Percentiles rank a stretch among this genome's conserved stretches.
Evolutionary conservation across 805 yeast species (phyloP).

Genomic region (Yamadazyma philogaea): DNA sequence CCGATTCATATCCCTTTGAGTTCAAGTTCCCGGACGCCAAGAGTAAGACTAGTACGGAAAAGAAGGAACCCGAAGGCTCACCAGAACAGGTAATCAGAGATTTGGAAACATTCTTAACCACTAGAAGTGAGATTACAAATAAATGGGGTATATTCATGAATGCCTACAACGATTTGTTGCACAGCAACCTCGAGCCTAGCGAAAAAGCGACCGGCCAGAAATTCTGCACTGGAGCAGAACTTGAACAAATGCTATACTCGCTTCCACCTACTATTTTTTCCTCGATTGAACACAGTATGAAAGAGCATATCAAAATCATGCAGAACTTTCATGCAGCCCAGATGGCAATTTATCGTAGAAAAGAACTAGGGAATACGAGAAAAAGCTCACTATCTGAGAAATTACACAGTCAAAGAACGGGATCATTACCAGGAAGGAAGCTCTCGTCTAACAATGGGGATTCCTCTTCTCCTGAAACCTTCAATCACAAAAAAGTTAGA

Average conservation of each 20-base stretch:
- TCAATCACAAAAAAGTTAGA: background rate
- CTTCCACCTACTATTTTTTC: constrained; percentile 9
- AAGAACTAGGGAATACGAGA: background rate
- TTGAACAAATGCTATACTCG: constrained; percentile 6
- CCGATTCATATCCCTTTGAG: background rate
- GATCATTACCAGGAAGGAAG: background rate
- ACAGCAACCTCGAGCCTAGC: background rate
- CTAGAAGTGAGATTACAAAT: constrained; percentile 4
- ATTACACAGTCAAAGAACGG: background rate
- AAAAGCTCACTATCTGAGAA: background rate
- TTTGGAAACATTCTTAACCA: constrained; percentile 2
- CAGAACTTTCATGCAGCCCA: constrained; percentile 8
- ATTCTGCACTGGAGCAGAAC: background rate
- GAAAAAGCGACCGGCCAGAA: background rate
- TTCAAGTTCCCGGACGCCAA: constrained; percentile 1
- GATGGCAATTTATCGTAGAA: background rate
- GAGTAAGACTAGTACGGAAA: background rate
- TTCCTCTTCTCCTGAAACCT: background rate
- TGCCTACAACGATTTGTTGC: constrained; percentile 5
- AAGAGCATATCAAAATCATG: constrained; percentile 3
- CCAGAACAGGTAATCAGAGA: constrained; percentile 2
- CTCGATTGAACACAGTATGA: constrained; percentile 5
- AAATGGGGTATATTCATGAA: constrained; percentile 1
- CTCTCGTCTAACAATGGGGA: background rate
- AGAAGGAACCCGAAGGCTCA: background rate